Evolutionary conservation across 2,329 filamentous ascomycete genomes (phyloP).

Genomic region (Gliomastix tumulicola): DNA sequence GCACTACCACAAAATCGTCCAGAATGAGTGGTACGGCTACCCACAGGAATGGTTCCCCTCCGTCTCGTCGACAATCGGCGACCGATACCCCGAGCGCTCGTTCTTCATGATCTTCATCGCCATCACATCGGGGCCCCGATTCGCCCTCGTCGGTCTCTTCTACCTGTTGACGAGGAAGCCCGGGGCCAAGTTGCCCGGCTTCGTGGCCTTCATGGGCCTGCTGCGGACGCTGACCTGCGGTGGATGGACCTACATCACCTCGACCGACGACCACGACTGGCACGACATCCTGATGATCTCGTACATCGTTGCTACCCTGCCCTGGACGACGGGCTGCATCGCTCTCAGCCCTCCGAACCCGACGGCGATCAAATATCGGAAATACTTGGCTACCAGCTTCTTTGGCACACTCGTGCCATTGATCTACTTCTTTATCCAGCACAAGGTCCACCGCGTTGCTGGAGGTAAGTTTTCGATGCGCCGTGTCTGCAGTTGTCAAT

Average conservation of each 20-base stretch:
- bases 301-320: conserved; percentile 87
- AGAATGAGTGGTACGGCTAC: conserved; percentile 94
- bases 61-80: conserved; percentile 93
- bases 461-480: conserved; percentile 60
- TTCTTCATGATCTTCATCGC: conserved; percentile 98
- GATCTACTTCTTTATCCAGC: conserved; percentile 96
- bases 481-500: not conserved
- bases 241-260: conserved; percentile 97
- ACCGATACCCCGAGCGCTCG: conserved; percentile 92
- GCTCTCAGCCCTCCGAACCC: conserved; percentile 80
- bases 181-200: conserved; percentile 69
- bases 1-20: conserved; percentile 94
- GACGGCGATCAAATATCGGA: conserved; percentile 79
- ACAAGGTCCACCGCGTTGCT: conserved; percentile 90
- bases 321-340: conserved; percentile 91
- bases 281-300: conserved; percentile 99
- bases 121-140: conserved; percentile 87
- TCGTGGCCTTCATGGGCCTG: conserved; percentile 71
- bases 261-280: conserved; percentile 97
- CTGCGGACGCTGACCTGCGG: conserved; percentile 91
- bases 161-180: conserved; percentile 80
- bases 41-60: conserved; percentile 96
- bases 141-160: conserved; percentile 85
- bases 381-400: conserved; percentile 75
- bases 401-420: conserved; percentile 86